Evolutionary conservation across 257 asterid species (phyloP).

Genomic region (Plectranthus barbatus): DNA sequence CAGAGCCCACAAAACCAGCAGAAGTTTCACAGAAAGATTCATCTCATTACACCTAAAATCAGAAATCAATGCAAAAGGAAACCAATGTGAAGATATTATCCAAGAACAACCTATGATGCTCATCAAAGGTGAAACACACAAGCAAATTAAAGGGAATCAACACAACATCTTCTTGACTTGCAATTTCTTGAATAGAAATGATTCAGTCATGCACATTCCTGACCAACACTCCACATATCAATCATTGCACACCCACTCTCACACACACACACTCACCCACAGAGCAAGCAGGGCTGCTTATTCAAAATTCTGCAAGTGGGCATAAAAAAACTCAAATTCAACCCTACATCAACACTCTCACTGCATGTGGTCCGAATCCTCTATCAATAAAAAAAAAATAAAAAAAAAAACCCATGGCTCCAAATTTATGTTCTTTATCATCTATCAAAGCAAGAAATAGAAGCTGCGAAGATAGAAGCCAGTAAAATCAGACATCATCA

Average conservation of each 20-base stretch:
- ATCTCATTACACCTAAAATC: constrained; percentile 27
- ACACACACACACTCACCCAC: not conserved
- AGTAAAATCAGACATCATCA: not conserved
- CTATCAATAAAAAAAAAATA: too few species aligned
- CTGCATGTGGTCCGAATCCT: not conserved
- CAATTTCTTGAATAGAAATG: not conserved
- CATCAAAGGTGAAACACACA: not conserved
- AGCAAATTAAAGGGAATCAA: not conserved
- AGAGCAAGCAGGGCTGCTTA: not conserved
- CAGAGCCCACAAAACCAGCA: constrained; percentile 44
- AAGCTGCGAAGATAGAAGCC: not conserved
- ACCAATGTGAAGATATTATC: not conserved
- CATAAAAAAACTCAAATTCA: not conserved
- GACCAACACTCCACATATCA: constrained; percentile 11
- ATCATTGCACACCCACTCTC: constrained; percentile 2
- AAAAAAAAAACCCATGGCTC: not conserved
- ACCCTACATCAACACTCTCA: not conserved
- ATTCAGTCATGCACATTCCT: constrained; percentile 12
- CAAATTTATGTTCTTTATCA: not conserved
- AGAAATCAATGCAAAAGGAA: not conserved
- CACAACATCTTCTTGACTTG: too few species aligned
- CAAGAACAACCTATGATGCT: not conserved
- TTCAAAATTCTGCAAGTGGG: not conserved
- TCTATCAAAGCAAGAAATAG: not conserved
- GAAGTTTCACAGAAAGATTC: constrained; percentile 25